These are phyloP conservation scores for Silene noctiflora DNA, from an alignment of 179 eudicot genomes.

Conservation along the genomic window DNA sequence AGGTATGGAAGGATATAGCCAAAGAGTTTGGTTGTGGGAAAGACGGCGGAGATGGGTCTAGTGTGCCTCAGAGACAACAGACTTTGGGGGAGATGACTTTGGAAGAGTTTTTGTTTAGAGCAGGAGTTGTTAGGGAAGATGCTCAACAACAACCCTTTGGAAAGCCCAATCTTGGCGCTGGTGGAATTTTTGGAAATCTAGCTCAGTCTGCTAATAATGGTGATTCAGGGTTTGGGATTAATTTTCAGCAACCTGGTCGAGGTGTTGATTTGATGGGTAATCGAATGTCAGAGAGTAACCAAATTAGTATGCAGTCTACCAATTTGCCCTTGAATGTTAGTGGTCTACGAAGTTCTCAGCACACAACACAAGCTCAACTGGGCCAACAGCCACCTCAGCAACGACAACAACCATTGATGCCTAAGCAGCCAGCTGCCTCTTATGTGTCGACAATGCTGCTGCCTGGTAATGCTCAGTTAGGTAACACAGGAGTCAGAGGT, in stretches of 20 bases:
- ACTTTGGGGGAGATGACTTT: slow-evolving; percentile 84
- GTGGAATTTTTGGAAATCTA: slow-evolving; percentile 48
- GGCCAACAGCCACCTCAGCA: slow-evolving; percentile 2
- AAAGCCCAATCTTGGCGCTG: slow-evolving; percentile 28
- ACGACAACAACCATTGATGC: slow-evolving; percentile 42
- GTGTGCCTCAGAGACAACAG: slow-evolving; percentile 54
- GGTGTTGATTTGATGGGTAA: slow-evolving; percentile 39
- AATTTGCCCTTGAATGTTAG: slow-evolving; percentile 46
- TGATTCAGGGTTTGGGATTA: slow-evolving; percentile 43
- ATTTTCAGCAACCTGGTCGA: slow-evolving; percentile 57
- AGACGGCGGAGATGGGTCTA: slow-evolving; percentile 33
- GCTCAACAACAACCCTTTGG: slow-evolving; percentile 24
- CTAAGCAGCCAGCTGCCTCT: slow-evolving; percentile 58
- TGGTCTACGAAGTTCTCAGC: slow-evolving; percentile 48
- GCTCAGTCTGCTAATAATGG: slow-evolving; percentile 34
- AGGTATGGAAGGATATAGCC: slow-evolving; percentile 74
- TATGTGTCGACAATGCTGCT: slow-evolving; percentile 45
- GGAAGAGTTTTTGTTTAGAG: slow-evolving; percentile 77
- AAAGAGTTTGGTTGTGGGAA: slow-evolving; percentile 37
- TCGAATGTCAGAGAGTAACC: slow-evolving; percentile 36
- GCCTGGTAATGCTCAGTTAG: slow-evolving; percentile 37
- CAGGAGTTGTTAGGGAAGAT: slow-evolving; percentile 90
- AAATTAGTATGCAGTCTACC: slow-evolving; percentile 36
- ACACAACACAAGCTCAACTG: not conserved
- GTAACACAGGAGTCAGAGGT: slow-evolving; percentile 41